A percentile compares a stretch with the other conserved stretches of the same genome.
phyloP scores from a whole-genome alignment of 306 rosid genomes.

The Calophaca sinica region DNA sequence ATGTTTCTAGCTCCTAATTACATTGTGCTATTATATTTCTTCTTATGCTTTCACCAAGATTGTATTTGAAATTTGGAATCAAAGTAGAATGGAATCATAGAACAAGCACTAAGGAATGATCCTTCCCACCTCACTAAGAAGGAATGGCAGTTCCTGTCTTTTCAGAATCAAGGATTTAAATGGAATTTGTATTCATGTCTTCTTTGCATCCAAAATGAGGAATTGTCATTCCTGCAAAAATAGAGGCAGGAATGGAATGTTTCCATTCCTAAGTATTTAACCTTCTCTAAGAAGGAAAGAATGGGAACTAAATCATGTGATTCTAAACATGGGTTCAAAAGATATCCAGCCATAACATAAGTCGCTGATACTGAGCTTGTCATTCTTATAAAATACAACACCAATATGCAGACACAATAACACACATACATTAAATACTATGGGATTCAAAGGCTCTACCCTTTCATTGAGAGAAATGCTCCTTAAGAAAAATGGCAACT shows the following conservation, averaged over 20 bases:
- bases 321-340: background rate
- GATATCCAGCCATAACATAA: too few relatives aligned
- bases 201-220: slow-evolving; percentile 3
- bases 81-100: too few relatives aligned
- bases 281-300: slow-evolving; percentile 18
- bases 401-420: slow-evolving; percentile 3
- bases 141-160: slow-evolving; percentile 13
- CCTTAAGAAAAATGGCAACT: slow-evolving; percentile 84
- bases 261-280: background rate
- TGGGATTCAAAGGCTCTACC: slow-evolving; percentile 59
- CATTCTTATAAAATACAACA: background rate
- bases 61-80: too few relatives aligned
- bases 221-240: background rate
- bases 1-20: too few relatives aligned
- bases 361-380: too few relatives aligned
- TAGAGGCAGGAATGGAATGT: slow-evolving; percentile 29
- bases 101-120: too few relatives aligned
- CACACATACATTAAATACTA: slow-evolving; percentile 27
- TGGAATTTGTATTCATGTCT: slow-evolving; percentile 18
- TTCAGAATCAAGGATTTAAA: slow-evolving; percentile 17
- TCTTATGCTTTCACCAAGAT: too few relatives aligned
- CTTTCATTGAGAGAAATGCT: slow-evolving; percentile 71
- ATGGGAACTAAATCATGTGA: slow-evolving; percentile 26
- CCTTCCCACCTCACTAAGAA: background rate
- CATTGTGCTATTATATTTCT: too few relatives aligned